Evolutionary conservation across 768 basidiomycete genomes (phyloP), one percentile per base, ranked within the genome.

Genomic region (Boletus pseudo-olivaceus): DNA sequence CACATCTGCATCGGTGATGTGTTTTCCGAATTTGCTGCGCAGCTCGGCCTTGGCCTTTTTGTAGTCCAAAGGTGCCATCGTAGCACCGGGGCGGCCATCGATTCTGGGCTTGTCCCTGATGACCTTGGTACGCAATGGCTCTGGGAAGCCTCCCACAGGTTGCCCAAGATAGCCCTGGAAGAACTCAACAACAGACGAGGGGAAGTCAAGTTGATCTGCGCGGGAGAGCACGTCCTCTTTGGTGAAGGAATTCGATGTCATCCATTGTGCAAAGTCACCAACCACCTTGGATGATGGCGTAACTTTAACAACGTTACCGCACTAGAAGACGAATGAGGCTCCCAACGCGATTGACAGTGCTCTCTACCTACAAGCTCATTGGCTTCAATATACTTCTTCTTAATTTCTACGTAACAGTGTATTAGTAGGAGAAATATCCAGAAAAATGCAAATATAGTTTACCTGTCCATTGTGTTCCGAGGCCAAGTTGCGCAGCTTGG

Each of bases 121-220:
- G 67, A 99, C 82, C 60, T 85, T 82, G 59, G 85, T 81, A 59
- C 97, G 92, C 58, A 99, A 76, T 38, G 96, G 94, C 71, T 99
- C 97, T 53, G 97, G 97, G 89, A 98, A 98, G 45, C 97, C 96
- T 68, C 94, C 97, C 67, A 92, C 88, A 51, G 97, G 97, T 68
- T 98, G 93, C 32, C 97, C 96, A 58, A 99, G 90, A 74, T 94
- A 96, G 17, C 97, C 97, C 70, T 98, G 95, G 93, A 98, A 98
- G 81, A 97, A 99, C 66, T 98, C 96, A 39, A 93, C 91, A 44
- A 93, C 92, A 33, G 90, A 94, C 11, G 92, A 94, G 9, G 97
- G 97, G 87, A 99, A 98, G 73, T 99, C 97, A 55, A 99, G 85
- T 54, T 83, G 82, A 40, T 90, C 89, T 40, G 96, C 97, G 47